phyloP scores from a whole-genome alignment of 495 filamentous ascomycete genomes.

The Penicillium desertorum region DNA sequence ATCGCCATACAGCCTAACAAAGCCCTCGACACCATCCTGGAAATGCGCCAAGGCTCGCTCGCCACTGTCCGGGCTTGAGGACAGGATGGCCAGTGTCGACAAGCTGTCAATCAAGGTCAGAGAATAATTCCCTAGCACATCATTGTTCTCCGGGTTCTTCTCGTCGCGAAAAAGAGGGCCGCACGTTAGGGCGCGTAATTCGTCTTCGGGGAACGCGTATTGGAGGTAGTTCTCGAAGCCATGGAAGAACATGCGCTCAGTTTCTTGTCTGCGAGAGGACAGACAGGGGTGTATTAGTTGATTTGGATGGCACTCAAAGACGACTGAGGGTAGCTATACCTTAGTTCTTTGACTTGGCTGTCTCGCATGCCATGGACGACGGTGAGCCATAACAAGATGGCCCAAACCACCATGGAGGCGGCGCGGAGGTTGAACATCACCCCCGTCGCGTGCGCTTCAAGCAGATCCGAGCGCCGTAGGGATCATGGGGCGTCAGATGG shows the following conservation, averaged over 20 bases:
- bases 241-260: slow-evolving; percentile 93
- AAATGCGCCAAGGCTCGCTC: slow-evolving; percentile 71
- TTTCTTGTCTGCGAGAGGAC: slow-evolving; percentile 59
- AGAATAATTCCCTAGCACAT: slow-evolving; percentile 95
- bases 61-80: slow-evolving; percentile 60
- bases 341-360: slow-evolving; percentile 41
- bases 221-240: slow-evolving; percentile 94
- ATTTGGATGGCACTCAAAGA: background rate
- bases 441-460: slow-evolving; percentile 49
- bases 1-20: slow-evolving; percentile 88
- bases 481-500: slow-evolving; percentile 27
- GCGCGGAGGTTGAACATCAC: slow-evolving; percentile 40
- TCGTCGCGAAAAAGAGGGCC: slow-evolving; percentile 77
- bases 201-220: slow-evolving; percentile 94
- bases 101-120: slow-evolving; percentile 93
- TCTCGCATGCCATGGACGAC: slow-evolving; percentile 43
- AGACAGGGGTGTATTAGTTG: background rate
- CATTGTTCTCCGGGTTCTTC: slow-evolving; percentile 83
- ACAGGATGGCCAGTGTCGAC: slow-evolving; percentile 87
- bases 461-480: slow-evolving; percentile 25
- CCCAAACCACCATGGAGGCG: slow-evolving; percentile 41
- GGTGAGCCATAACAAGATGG: slow-evolving; percentile 43
- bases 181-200: slow-evolving; percentile 87
- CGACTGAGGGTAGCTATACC: slow-evolving; percentile 24
- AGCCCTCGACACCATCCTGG: slow-evolving; percentile 71